phyloP scores from a whole-genome alignment of 1,284 basidiomycete species.

The Pseudozyma sp. region DNA sequence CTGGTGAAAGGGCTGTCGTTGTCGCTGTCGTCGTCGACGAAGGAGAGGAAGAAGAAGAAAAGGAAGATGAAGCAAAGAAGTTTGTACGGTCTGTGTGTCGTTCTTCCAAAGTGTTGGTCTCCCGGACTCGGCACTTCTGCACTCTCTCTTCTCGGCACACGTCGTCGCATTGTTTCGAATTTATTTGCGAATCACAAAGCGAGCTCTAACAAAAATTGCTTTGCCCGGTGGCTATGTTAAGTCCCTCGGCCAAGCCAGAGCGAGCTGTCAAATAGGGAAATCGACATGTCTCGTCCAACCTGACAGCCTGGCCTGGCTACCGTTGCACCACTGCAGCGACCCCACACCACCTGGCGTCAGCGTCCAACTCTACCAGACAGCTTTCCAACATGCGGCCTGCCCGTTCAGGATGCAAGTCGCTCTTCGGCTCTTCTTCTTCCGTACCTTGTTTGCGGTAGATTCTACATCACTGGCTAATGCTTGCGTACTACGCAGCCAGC shows the following conservation, averaged over 20 bases:
- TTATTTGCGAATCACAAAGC: background rate
- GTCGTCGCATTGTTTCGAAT: background rate
- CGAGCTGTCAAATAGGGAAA: slow-evolving; percentile 27
- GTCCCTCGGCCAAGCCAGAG: background rate
- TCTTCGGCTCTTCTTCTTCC: background rate
- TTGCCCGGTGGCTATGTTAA: background rate
- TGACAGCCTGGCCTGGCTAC: background rate
- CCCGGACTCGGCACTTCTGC: background rate
- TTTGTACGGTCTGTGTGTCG: background rate
- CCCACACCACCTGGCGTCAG: background rate
- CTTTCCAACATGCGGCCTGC: slow-evolving; percentile 1
- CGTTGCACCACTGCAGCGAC: too few relatives aligned
- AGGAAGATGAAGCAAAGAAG: background rate
- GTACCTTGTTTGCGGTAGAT: slow-evolving; percentile 17
- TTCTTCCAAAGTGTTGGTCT: slow-evolving; percentile 4
- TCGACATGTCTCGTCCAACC: slow-evolving; percentile 25
- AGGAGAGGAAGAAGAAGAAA: too few relatives aligned
- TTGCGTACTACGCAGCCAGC: background rate
- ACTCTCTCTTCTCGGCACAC: background rate
- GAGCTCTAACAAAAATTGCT: too few relatives aligned
- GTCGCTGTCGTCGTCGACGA: too few relatives aligned
- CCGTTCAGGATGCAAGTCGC: slow-evolving; percentile 20
- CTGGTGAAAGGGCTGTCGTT: too few relatives aligned
- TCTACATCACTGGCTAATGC: slow-evolving; percentile 10
- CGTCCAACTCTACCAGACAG: slow-evolving; percentile 23